Base-by-base conservation (phyloP, 805 yeast genomes). In the Spathaspora arborariae region DNA sequence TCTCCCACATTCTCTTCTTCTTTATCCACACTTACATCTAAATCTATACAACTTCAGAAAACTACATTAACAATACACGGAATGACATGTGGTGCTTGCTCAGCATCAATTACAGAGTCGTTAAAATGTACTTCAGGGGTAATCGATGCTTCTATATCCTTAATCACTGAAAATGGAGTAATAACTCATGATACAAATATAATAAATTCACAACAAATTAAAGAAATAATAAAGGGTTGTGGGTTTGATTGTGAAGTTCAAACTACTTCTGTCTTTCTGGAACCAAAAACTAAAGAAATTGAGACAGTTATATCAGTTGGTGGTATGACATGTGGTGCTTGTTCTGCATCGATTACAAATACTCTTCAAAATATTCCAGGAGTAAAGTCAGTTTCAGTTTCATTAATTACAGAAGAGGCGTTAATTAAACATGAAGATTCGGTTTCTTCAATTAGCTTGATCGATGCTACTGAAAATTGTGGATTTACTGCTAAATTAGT, bases 281-380 rank as follows among this genome's bases (percentile, higher is more conserved):
- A 37, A 37, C 5, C 24, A 19, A 20, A 13, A n/a, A 13, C 22
- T 20, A 10, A 18, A 15, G 24, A 16, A 19, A 21, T 34, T 10
- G 46, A 39, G 19, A 34, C 57, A 2, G 47, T 20, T 8, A 49
- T 74, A 2, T 54, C 62, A 3, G 68, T 85, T 1, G 63, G 68
- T 13, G 97, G 97, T 2, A 92, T 91, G 97, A 91, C 98, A 2
- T 92, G 97, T 59, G 84, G 94, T 1, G 78, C 96, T 1, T 92
- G 98, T 60, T 76, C 86, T 0, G 74, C 84, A 1, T 70, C 94
- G 0, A 79, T 92, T 18, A 78, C 83, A 0, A 64, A 67, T 20
- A 82, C 82, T 0, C 57, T 88, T 21, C 65, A 72, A 45, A 58
- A 58, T 0, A 45, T 79, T 7, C 65, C 68, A 0, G 86, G 85